Evolutionary conservation across 768 basidiomycete genomes (phyloP).

Genomic region (Tulasnella sp.): DNA sequence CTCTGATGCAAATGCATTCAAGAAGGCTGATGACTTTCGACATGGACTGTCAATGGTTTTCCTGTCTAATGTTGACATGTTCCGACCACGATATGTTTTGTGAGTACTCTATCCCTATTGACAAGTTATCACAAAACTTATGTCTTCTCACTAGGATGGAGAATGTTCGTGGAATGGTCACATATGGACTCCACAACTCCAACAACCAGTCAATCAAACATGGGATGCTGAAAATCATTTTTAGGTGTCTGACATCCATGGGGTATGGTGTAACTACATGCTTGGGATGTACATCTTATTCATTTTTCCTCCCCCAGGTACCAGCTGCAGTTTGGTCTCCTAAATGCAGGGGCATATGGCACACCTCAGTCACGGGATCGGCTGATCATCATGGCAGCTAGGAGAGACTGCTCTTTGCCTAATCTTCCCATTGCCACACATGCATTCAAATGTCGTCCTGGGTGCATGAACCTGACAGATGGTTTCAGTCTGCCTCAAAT

Average conservation of each 20-base stretch:
- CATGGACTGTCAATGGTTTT: constrained; percentile 39
- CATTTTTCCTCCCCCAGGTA: constrained; percentile 23
- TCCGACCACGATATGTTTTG: constrained; percentile 18
- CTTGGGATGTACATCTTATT: not conserved
- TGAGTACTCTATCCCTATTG: constrained; percentile 1
- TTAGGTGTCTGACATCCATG: constrained; percentile 53
- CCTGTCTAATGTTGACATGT: constrained; percentile 40
- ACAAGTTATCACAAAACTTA: not conserved
- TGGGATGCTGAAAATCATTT: constrained; percentile 63
- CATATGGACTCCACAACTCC: constrained; percentile 34
- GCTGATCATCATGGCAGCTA: constrained; percentile 45
- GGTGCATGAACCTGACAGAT: not conserved
- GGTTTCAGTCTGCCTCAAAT: not conserved
- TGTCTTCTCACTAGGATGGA: not conserved
- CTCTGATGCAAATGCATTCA: constrained; percentile 61
- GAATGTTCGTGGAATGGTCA: constrained; percentile 12
- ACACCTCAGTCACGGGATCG: constrained; percentile 45
- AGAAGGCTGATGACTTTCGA: constrained; percentile 45
- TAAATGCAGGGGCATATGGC: constrained; percentile 49
- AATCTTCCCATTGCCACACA: constrained; percentile 46
- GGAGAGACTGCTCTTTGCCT: constrained; percentile 35
- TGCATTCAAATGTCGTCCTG: constrained; percentile 30
- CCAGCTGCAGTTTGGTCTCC: constrained; percentile 40
- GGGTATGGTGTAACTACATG: constrained; percentile 33
- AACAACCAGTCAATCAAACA: constrained; percentile 55